Percentiles rank a stretch among this genome's conserved stretches.
phyloP scores from a whole-genome alignment of 306 rosid genomes.

The Prunus davidiana region DNA sequence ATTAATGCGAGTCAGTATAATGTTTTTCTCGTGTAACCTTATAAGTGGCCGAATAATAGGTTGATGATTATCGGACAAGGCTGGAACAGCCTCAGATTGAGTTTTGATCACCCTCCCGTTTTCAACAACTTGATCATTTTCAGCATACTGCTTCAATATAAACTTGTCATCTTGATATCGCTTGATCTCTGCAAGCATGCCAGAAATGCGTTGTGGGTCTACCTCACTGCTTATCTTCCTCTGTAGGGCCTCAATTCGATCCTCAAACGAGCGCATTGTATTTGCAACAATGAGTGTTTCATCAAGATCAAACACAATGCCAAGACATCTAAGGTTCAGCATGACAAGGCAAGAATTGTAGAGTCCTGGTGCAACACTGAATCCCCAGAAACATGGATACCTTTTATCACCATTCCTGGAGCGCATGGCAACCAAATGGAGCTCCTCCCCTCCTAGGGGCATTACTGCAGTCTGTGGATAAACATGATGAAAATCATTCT shows the following conservation, averaged over 20 bases:
- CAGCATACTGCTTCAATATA: slow-evolving; percentile 90
- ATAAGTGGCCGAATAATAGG: slow-evolving; percentile 80
- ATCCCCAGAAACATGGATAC: slow-evolving; percentile 90
- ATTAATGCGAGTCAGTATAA: slow-evolving; percentile 93
- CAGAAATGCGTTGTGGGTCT: slow-evolving; percentile 76
- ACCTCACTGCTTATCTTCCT: slow-evolving; percentile 75
- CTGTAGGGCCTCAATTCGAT: slow-evolving; percentile 89
- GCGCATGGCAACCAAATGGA: slow-evolving; percentile 94
- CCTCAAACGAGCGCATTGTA: slow-evolving; percentile 99
- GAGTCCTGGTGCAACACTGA: slow-evolving; percentile 67
- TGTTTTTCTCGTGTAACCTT: slow-evolving; percentile 79
- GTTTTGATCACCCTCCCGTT: slow-evolving; percentile 81
- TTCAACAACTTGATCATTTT: slow-evolving; percentile 87
- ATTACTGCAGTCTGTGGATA: slow-evolving; percentile 86
- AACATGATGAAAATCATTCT: slow-evolving; percentile 13
- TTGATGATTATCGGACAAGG: slow-evolving; percentile 76
- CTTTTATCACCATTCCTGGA: slow-evolving; percentile 59
- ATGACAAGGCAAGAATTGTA: slow-evolving; percentile 82
- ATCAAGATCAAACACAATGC: slow-evolving; percentile 97
- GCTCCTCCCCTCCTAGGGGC: slow-evolving; percentile 68
- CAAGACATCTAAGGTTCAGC: slow-evolving; percentile 97
- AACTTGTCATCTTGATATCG: slow-evolving; percentile 86
- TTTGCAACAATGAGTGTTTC: slow-evolving; percentile 97
- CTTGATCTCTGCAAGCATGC: slow-evolving; percentile 85
- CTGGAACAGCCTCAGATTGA: slow-evolving; percentile 85